phyloP scores from a whole-genome alignment of 2,329 filamentous ascomycete genomes.

The Botrytis squamosa region DNA sequence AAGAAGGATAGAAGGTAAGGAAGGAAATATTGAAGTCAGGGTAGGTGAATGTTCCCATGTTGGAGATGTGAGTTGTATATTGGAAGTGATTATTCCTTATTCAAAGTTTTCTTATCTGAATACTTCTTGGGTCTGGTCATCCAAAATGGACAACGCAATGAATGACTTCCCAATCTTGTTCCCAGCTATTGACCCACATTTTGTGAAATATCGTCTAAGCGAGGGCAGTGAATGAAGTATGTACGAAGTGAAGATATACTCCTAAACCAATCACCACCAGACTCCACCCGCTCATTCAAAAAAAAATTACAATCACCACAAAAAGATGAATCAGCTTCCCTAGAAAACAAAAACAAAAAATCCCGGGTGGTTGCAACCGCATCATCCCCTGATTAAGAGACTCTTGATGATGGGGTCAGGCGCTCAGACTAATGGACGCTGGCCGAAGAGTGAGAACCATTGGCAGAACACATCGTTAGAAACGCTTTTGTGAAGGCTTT shows the following conservation, averaged over 20 bases:
- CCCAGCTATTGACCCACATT: neutral
- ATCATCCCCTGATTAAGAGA: slow-evolving; percentile 4
- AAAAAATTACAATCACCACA: neutral
- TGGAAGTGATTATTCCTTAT: neutral
- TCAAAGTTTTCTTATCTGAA: accelerated
- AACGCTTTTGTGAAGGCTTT: neutral
- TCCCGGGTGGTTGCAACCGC: neutral
- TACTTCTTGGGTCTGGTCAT: accelerated
- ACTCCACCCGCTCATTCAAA: neutral
- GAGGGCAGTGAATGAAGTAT: neutral
- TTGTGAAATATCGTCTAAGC: neutral
- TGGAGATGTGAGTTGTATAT: neutral
- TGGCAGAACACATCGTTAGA: neutral
- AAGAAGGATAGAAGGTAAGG: neutral
- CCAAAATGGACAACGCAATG: neutral
- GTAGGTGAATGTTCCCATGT: neutral
- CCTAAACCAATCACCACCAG: neutral
- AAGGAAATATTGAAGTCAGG: neutral
- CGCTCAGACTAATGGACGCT: neutral
- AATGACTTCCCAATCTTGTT: neutral
- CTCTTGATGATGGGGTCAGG: slow-evolving; percentile 11
- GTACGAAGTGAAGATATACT: neutral
- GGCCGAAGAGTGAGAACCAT: slow-evolving; percentile 7
- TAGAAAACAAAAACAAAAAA: neutral
- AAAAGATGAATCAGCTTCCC: neutral